phyloP scores from a whole-genome alignment of 2,329 filamentous ascomycete species.

The Fusarium nematophilum region DNA sequence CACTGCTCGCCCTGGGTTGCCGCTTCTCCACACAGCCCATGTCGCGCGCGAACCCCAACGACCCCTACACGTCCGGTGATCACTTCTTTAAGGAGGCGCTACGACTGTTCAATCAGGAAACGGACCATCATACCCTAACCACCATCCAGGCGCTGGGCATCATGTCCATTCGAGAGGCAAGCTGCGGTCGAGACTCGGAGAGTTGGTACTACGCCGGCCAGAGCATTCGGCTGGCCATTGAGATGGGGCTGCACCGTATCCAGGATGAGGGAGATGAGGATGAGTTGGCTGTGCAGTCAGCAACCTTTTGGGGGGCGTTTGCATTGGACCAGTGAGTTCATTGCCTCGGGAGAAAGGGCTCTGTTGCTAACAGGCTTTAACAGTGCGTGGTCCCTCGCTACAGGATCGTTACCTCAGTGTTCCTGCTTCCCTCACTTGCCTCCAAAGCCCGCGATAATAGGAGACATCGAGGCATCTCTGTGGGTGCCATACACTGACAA shows the following conservation, averaged over 20 bases:
- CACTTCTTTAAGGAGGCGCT: constrained; percentile 79
- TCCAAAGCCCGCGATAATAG: constrained; percentile 70
- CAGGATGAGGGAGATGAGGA: constrained; percentile 62
- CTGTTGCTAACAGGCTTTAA: constrained; percentile 33
- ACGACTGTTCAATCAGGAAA: constrained; percentile 67
- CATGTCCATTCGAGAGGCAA: constrained; percentile 81
- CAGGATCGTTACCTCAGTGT: constrained; percentile 70
- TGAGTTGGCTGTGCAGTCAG: constrained; percentile 67
- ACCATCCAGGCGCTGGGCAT: constrained; percentile 81
- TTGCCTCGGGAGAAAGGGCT: neutral
- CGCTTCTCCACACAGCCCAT: constrained; percentile 74
- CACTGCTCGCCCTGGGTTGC: constrained; percentile 73
- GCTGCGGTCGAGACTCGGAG: constrained; percentile 76
- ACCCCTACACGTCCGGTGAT: constrained; percentile 75
- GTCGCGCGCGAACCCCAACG: constrained; percentile 70
- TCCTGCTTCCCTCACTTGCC: constrained; percentile 67
- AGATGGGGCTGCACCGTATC: constrained; percentile 74
- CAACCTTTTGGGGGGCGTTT: constrained; percentile 72
- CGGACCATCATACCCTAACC: constrained; percentile 71
- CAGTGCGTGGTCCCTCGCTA: constrained; percentile 74
- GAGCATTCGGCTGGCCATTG: constrained; percentile 77
- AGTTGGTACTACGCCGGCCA: constrained; percentile 80
- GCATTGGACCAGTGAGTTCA: constrained; percentile 71
- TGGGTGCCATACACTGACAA: constrained; percentile 71
- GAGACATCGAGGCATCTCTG: constrained; percentile 68